Base-by-base conservation (phyloP, 352 stramenopile species). In the Aphanomyces astaci region DNA sequence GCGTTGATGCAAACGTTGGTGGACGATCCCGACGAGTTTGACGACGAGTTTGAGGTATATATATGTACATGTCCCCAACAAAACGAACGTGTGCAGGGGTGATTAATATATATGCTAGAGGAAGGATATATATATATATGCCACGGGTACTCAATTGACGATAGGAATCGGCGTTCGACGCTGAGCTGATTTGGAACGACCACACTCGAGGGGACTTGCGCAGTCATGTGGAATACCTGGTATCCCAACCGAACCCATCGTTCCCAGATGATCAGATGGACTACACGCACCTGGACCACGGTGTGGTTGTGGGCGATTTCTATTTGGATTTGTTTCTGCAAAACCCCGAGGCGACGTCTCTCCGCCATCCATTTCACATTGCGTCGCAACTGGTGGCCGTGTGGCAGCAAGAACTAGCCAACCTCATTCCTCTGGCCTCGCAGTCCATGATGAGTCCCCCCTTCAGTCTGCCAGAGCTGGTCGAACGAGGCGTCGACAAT, bases 291-390 rank as follows among this genome's bases (percentile, higher is more conserved):
- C 48, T 32, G 33, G 56, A 65, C 56, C 22, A 39, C 25, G 56
- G 56, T 13, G 33, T 39, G 5, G 48, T 51, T 24, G 56, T 65
- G 11, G 56, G 56, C 25, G 56, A 65, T 24, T 53, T 65, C 4
- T 65, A 65, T 15, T 39, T 65, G 36, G 56, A 65, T 22, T 36
- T 65, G 22, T 65, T 65, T 39, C 22, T 65, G 56, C 56, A 65
- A 65, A 65, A 65, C 25, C 56, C 56, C 2, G 56, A 64, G 22
- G 56, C 56, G 19, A 52, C 56, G 5, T n/a, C 15, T 17, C 56
- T 65, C 22, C 56, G 56, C 2, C 39, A 52, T 36, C 56, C 56
- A 15, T 24, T 24, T 17, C 56, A 65, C 56, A 51, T 65, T 49
- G 56, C 40, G 17, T 40, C 36, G 10, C 56, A 65, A 27, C 28